Conservation (phyloP, 192 early-diverging fungal genomes). For the Backusella liffmaniae region DNA sequence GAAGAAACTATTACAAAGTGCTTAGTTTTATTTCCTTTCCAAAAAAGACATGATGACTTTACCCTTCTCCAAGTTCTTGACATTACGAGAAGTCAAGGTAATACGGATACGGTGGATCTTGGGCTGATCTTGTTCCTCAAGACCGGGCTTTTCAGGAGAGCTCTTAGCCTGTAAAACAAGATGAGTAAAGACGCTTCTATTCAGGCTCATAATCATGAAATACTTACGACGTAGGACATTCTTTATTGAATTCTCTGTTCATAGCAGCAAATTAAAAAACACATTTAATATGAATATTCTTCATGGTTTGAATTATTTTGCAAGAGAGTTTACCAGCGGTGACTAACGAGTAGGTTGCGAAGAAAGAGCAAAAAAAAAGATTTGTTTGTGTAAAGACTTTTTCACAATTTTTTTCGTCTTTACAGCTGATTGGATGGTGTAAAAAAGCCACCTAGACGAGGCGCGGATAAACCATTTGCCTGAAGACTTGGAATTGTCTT, state of each 20-base stretch:
- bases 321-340: conserved; percentile 28
- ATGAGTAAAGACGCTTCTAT: neutral
- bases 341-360: conserved; percentile 28
- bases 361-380: conserved; percentile 5
- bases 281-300: neutral
- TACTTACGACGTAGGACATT: conserved; percentile 38
- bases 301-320: neutral
- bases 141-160: conserved; percentile 63
- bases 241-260: conserved; percentile 24
- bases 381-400: conserved; percentile 10
- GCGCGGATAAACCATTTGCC: neutral
- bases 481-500: neutral
- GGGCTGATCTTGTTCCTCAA: conserved; percentile 65
- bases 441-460: conserved; percentile 14
- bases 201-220: neutral
- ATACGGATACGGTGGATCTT: conserved; percentile 99
- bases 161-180: conserved; percentile 22
- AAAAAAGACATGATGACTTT: neutral
- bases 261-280: neutral
- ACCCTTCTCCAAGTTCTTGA: conserved; percentile 97
- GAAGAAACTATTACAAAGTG: conserved; percentile 65
- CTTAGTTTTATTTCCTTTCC: too few relatives aligned
- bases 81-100: conserved; percentile 97
- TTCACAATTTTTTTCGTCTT: conserved; percentile 16
- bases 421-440: conserved; percentile 14